A percentile compares a stretch with the other conserved stretches of the same genome.
Evolutionary conservation across 768 basidiomycete species (phyloP).

Genomic region (Termitomyces sp.): DNA sequence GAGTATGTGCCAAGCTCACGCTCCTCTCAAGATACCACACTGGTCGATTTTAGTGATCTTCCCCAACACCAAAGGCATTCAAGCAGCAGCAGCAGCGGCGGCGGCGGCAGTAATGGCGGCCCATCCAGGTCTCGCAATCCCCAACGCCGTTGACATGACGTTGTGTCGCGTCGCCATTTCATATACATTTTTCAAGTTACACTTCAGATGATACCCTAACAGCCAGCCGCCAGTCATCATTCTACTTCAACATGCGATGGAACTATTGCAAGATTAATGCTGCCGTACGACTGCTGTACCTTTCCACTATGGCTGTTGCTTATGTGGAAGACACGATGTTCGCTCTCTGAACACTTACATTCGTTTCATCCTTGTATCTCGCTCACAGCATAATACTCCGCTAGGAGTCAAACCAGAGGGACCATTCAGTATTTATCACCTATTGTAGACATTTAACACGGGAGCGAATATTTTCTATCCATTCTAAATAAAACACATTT

Average conservation of each 20-base stretch:
- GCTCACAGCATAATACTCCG: neutral
- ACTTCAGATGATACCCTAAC: slow-evolving; percentile 10
- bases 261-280: neutral
- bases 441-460: slow-evolving; percentile 12
- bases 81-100: slow-evolving; percentile 12
- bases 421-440: slow-evolving; percentile 8
- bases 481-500: slow-evolving; percentile 3
- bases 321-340: slow-evolving; percentile 3
- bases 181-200: slow-evolving; percentile 4
- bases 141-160: slow-evolving; percentile 16
- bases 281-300: neutral
- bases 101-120: neutral
- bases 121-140: slow-evolving; percentile 19
- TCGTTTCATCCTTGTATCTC: neutral
- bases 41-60: slow-evolving; percentile 16
- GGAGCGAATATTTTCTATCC: slow-evolving; percentile 9
- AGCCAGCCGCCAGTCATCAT: neutral
- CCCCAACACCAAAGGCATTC: slow-evolving; percentile 20
- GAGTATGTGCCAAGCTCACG: slow-evolving; percentile 13
- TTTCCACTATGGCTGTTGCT: no score
- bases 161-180: neutral
- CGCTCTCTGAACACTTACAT: slow-evolving; percentile 2
- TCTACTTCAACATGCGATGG: neutral
- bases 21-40: slow-evolving; percentile 14
- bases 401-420: neutral